Evolutionary conservation across 2,329 filamentous ascomycete genomes (phyloP).

Genomic region (Penicillium fuscoglaucum): DNA sequence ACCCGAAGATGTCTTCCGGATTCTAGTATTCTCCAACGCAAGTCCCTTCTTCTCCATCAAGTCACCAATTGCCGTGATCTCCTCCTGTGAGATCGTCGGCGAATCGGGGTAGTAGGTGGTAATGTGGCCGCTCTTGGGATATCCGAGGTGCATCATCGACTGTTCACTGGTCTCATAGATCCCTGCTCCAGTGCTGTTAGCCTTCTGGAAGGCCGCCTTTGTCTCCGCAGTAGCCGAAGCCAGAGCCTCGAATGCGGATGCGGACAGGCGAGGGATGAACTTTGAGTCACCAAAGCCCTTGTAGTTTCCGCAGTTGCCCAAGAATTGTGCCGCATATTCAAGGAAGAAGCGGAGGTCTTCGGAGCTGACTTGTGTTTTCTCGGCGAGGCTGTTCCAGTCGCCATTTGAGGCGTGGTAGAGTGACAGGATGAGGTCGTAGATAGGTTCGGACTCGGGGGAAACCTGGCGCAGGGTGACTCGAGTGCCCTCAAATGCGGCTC

Average conservation of each 20-base stretch:
- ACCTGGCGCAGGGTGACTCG: conserved; percentile 78
- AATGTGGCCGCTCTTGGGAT: conserved; percentile 71
- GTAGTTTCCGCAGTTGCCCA: conserved; percentile 81
- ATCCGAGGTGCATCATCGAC: conserved; percentile 72
- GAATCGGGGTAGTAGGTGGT: conserved; percentile 82
- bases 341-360: conserved; percentile 68
- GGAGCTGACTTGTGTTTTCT: conserved; percentile 64
- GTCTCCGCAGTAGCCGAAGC: conserved; percentile 61
- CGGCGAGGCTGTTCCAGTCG: conserved; percentile 68
- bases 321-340: conserved; percentile 74
- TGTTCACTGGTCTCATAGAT: conserved; percentile 69
- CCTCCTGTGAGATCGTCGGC: conserved; percentile 68
- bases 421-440: conserved; percentile 77
- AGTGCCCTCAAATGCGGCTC: conserved; percentile 73
- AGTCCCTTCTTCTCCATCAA: conserved; percentile 72
- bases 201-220: conserved; percentile 64
- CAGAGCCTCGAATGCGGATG: conserved; percentile 64
- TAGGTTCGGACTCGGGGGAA: conserved; percentile 76
- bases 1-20: conserved; percentile 65
- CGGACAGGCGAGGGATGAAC: conserved; percentile 71
- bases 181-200: conserved; percentile 58
- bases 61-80: conserved; percentile 70
- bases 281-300: conserved; percentile 85
- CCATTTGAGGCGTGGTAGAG: conserved; percentile 67
- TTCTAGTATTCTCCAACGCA: conserved; percentile 72